Evolutionary conservation across 106 monocot genomes (phyloP), one percentile per base, ranked within the genome.

Genomic region (Agapanthus africanus): DNA sequence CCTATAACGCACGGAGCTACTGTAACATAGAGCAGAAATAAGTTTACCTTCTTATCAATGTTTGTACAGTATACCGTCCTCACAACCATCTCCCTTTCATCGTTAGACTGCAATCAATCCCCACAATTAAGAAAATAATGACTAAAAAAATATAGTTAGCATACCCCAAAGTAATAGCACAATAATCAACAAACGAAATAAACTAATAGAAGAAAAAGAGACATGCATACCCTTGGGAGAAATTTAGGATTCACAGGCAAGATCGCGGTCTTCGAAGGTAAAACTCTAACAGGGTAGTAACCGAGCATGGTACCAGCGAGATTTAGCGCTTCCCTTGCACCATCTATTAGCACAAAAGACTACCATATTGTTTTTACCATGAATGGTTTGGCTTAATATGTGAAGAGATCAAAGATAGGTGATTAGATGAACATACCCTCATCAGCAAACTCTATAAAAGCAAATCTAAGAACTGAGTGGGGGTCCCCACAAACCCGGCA

Each of bases 261-360:
- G 66, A 95, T 95, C 8, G 91, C 88, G 60, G 95, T 91, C 70
- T 88, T 95, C 30, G 95, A 95, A 72, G 88, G 95, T 38, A 91
- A 73, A 25, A 95, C 88, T 69, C 78, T 81, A 35, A 91, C 63
- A 65, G 88, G 88, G 69, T 84, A 82, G 68, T 54, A 88, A 25
- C 88, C 91, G 15, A 95, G 78, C 64, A 88, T 70, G 14, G 80
- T 85, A 26, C 91, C 95, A 31, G 73, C 79, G 25, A 95, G 95
- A 63, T 23, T 88, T 18, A 91, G 60, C 35, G 95, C 95, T 69
- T 63, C 76, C 46, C 80, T 84, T 49, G 88, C 95, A 67, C 79
- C 80, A 36, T 61, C 95, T 88, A 46, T 69, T 9, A 77, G 2
- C 19, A 28, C 19, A 69, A 70, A 63, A 33, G 15, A 26, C 9